A percentile compares a stretch with the other conserved stretches of the same genome.
Conservation (phyloP, 23 red algal species). For the Agarophyton chilense region DNA sequence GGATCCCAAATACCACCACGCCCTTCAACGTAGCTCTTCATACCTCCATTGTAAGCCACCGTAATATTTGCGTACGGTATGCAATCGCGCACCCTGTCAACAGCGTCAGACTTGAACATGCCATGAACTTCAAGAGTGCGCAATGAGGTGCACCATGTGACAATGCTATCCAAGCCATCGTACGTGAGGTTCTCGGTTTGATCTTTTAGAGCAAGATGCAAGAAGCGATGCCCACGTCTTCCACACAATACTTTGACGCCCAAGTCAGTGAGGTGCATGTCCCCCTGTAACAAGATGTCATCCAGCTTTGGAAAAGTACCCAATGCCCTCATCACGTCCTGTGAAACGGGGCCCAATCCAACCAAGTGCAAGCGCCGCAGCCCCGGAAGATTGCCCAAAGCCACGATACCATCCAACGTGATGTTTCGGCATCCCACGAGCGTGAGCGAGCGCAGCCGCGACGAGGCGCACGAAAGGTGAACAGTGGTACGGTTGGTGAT, state of each 20-base stretch:
- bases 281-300: slow-evolving; percentile 29
- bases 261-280: slow-evolving; percentile 55
- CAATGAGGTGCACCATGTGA: slow-evolving; percentile 46
- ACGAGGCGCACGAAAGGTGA: slow-evolving; percentile 50
- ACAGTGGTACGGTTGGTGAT: slow-evolving; percentile 32
- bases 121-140: slow-evolving; percentile 34
- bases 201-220: slow-evolving; percentile 44
- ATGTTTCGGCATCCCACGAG: slow-evolving; percentile 46
- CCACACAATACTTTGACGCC: slow-evolving; percentile 60
- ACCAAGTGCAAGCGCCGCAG: slow-evolving; percentile 22
- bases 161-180: slow-evolving; percentile 47
- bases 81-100: slow-evolving; percentile 38
- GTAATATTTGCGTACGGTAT: slow-evolving; percentile 22
- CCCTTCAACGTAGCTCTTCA: not conserved
- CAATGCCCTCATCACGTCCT: slow-evolving; percentile 34
- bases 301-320: slow-evolving; percentile 50
- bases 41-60: slow-evolving; percentile 3
- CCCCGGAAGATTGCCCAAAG: slow-evolving; percentile 41
- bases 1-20: slow-evolving; percentile 44
- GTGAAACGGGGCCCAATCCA: slow-evolving; percentile 32
- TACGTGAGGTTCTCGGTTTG: slow-evolving; percentile 51
- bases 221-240: slow-evolving; percentile 35
- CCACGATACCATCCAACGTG: slow-evolving; percentile 37
- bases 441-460: slow-evolving; percentile 31
- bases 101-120: slow-evolving; percentile 39